These are phyloP conservation scores for Aegle marmelos DNA, from an alignment of 345 rosid species.

Conservation along the genomic window DNA sequence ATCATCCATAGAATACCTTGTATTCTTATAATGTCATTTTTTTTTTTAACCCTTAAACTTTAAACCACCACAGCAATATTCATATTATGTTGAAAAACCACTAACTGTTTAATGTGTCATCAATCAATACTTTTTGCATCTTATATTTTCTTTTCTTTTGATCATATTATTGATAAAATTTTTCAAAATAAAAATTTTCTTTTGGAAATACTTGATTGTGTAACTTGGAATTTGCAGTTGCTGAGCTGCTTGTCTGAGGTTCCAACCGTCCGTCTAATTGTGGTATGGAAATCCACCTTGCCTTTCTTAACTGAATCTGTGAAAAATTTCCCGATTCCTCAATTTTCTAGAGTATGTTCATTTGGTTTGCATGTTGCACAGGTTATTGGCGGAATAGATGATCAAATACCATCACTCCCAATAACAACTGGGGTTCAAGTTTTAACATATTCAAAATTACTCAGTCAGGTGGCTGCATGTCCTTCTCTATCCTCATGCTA, in stretches of 20 bases:
- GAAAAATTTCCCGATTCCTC: neutral
- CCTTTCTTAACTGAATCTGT: slow-evolving; percentile 13
- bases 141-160: neutral
- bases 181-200: slow-evolving; percentile 8
- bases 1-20: neutral
- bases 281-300: slow-evolving; percentile 51
- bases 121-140: neutral
- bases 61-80: neutral
- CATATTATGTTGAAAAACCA: neutral
- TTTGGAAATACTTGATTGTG: neutral
- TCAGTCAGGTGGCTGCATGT: slow-evolving; percentile 62
- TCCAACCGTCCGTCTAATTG: slow-evolving; percentile 73
- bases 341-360: slow-evolving; percentile 5
- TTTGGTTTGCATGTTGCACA: slow-evolving; percentile 28
- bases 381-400: slow-evolving; percentile 94
- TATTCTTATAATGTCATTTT: neutral
- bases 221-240: slow-evolving; percentile 58
- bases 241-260: slow-evolving; percentile 80
- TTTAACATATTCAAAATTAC: slow-evolving; percentile 67
- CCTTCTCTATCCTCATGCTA: slow-evolving; percentile 1
- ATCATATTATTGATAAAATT: neutral
- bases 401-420: slow-evolving; percentile 79
- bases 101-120: neutral
- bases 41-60: neutral
- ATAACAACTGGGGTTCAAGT: slow-evolving; percentile 65